These are phyloP conservation scores for Cadophora sp. DNA, from an alignment of 2,329 filamentous ascomycete genomes.

Conservation along the genomic window DNA sequence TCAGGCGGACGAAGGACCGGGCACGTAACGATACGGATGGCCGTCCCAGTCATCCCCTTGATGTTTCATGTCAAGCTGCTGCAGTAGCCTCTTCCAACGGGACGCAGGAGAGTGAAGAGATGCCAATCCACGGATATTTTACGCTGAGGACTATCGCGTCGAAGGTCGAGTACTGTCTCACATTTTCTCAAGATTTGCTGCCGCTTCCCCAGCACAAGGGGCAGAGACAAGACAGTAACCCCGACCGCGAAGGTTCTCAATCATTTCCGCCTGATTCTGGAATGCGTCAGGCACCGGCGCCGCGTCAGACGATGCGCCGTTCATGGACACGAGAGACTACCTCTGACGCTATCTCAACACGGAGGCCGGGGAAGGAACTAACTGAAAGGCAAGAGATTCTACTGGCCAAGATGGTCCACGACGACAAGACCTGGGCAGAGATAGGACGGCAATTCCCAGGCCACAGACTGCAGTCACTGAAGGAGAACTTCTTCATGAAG, in stretches of 20 bases:
- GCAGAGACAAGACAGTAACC: too few species aligned
- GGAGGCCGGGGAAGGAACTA: slow-evolving; percentile 15
- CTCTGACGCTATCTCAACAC: slow-evolving; percentile 2
- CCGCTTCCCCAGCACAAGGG: too few species aligned
- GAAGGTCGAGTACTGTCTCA: slow-evolving; percentile 33
- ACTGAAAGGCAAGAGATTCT: slow-evolving; percentile 24
- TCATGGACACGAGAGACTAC: too few species aligned
- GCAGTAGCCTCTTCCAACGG: slow-evolving; percentile 22
- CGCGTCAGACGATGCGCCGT: too few species aligned
- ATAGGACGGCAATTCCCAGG: slow-evolving; percentile 26
- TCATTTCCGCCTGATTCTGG: too few species aligned
- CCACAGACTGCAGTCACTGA: too few species aligned
- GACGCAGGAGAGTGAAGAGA: slow-evolving; percentile 32
- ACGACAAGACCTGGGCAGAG: slow-evolving; percentile 29
- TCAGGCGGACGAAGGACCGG: slow-evolving; percentile 24
- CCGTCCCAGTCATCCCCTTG: slow-evolving; percentile 28
- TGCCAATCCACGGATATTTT: slow-evolving; percentile 30
- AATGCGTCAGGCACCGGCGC: too few species aligned
- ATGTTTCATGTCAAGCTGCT: slow-evolving; percentile 29
- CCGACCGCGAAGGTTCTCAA: too few species aligned
- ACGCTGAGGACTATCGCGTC: slow-evolving; percentile 29
- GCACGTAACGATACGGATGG: slow-evolving; percentile 20
- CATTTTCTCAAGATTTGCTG: slow-evolving; percentile 34
- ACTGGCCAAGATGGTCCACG: slow-evolving; percentile 27
- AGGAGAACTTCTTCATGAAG: too few species aligned